A percentile compares a stretch with the other conserved stretches of the same genome.
Evolutionary conservation across 306 rosid species (phyloP).

Genomic region (Prunus padus): DNA sequence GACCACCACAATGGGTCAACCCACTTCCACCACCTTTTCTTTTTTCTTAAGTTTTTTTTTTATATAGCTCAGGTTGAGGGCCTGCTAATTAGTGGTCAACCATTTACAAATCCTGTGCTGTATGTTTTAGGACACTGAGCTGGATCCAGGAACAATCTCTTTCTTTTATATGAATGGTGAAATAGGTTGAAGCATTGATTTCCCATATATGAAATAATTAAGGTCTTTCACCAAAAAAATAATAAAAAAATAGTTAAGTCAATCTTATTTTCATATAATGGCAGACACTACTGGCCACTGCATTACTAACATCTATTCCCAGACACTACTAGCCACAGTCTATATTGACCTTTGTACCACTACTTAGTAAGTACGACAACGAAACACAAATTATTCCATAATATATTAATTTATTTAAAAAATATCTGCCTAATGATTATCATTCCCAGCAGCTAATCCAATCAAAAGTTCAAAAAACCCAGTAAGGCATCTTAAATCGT

Average conservation of each 20-base stretch:
- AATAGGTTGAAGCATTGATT: too few species aligned
- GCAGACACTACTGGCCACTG: too few species aligned
- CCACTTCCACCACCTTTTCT: slow-evolving; percentile 4
- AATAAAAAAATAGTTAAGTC: too few species aligned
- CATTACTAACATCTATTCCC: too few species aligned
- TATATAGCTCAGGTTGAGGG: not conserved
- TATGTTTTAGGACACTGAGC: not conserved
- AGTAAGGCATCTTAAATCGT: not conserved
- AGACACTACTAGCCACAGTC: too few species aligned
- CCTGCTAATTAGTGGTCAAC: not conserved
- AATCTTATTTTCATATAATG: too few species aligned
- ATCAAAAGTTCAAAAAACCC: not conserved
- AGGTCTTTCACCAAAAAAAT: too few species aligned
- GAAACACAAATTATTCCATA: not conserved
- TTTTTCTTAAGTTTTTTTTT: not conserved
- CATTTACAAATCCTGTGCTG: not conserved
- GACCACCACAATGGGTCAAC: slow-evolving; percentile 17
- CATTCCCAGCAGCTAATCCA: not conserved
- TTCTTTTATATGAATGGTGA: too few species aligned
- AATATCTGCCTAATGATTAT: not conserved
- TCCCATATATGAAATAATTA: too few species aligned
- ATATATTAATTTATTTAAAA: not conserved
- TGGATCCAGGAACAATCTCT: too few species aligned
- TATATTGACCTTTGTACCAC: too few species aligned
- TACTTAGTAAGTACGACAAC: slow-evolving; percentile 2